Percentiles rank a stretch among this genome's conserved stretches.
Evolutionary conservation across 495 filamentous ascomycete genomes (phyloP).

Genomic region (Talaromyces liani): DNA sequence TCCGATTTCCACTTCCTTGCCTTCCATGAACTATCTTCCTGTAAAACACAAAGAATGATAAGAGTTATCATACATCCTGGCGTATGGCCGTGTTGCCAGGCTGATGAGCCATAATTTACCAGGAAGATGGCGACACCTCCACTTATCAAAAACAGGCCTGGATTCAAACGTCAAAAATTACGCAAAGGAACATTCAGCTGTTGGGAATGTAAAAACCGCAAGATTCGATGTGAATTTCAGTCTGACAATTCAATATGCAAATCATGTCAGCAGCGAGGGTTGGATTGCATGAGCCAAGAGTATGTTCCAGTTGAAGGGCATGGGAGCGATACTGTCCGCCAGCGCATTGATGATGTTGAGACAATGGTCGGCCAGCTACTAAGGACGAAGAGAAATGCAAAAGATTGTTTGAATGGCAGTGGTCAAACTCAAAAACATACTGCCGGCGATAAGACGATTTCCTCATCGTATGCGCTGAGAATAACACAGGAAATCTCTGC

Average conservation of each 20-base stretch:
- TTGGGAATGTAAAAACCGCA: constrained; percentile 34
- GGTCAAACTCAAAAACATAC: not conserved
- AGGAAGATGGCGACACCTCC: not conserved
- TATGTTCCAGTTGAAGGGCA: constrained; percentile 2
- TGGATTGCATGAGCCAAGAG: constrained; percentile 18
- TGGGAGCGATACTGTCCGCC: constrained; percentile 3
- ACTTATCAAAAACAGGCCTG: not conserved
- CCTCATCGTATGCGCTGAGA: not conserved
- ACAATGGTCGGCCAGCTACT: constrained; percentile 14
- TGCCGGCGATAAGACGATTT: no score
- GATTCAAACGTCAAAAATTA: constrained; percentile 19
- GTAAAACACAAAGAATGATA: not conserved
- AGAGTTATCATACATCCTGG: not conserved
- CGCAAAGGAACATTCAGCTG: constrained; percentile 32
- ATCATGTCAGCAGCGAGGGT: constrained; percentile 26
- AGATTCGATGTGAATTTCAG: constrained; percentile 26
- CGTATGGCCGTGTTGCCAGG: not conserved
- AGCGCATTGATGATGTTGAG: constrained; percentile 19
- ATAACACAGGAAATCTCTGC: not conserved
- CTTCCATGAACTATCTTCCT: not conserved
- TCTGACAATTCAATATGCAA: constrained; percentile 24
- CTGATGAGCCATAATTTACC: no score
- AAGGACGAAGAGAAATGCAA: not conserved
- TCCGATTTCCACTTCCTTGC: not conserved
- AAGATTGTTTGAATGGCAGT: not conserved